Evolutionary conservation across 2,329 filamentous ascomycete genomes (phyloP), one percentile per base, ranked within the genome.

Genomic region (Talaromyces sp.): DNA sequence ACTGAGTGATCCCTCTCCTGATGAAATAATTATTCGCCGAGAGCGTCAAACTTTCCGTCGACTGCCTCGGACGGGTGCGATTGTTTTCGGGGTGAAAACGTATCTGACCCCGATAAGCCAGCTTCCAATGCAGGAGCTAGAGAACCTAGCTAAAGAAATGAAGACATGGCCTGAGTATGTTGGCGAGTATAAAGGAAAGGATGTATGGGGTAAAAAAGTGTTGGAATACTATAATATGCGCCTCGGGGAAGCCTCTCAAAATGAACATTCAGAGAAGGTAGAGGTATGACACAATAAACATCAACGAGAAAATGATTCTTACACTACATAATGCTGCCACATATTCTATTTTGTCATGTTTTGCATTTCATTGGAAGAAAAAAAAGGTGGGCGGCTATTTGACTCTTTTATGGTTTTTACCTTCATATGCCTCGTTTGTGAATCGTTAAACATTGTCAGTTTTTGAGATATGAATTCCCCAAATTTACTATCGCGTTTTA

Each of bases 51-150:
- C 76, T 0, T 82, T 82, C 56, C 73, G 71, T 4, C 67, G 75
- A 1, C 60, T 83, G 7, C 75, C 75, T 2, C 69, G 69, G 1
- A 75, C 73, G 0, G 70, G 70, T 0, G 73, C 78, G 0, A 72
- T 82, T 1, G 67, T 82, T 3, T 80, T 82, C 56, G 77, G 77
- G 0, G 79, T 81, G 8, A 76, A 77, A 54, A 82, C 80, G 0
- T 73, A 72, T 8, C 64, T 82, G 43, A 71, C 73, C 2, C 68
- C 68, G 0, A 57, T 80, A 5, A 66, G 71, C 3, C 71, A 77
- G 44, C 62, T 79, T 4, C 68, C 70, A 0, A 68, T 70, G 47
- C 65, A 73, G 17, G 76, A 79, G 56, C 55, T 77, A 32, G 62
- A 67, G 27, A 75, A 74, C 37, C 62, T 80, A 20, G 73, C 67